Evolutionary conservation across 2,329 filamentous ascomycete species (phyloP).

Genomic region (Karstenula rhodostoma): DNA sequence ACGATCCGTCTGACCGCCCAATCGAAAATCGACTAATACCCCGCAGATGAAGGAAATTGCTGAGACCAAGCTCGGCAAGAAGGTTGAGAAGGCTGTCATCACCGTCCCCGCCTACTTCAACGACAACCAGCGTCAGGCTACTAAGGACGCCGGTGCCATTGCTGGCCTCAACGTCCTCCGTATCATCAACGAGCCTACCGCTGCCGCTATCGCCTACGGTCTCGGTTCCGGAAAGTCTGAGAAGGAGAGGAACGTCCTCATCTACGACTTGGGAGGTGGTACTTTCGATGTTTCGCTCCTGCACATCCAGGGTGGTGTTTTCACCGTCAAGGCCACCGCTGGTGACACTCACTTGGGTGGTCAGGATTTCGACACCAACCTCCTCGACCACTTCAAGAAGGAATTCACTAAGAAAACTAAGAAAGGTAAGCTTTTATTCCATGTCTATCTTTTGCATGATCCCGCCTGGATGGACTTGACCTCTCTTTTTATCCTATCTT

Average conservation of each 20-base stretch:
- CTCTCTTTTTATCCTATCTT: too few species aligned
- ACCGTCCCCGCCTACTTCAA: conserved; percentile 99
- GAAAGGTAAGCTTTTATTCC: conserved; percentile 33
- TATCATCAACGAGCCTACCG: conserved; percentile 99
- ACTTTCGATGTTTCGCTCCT: conserved; percentile 99
- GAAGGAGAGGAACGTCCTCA: conserved; percentile 98
- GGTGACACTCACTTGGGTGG: conserved; percentile 67
- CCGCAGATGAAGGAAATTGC: conserved; percentile 97
- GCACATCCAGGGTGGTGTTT: conserved; percentile 98
- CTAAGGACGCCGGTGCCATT: conserved; percentile 99
- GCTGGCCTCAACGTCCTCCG: conserved; percentile 97
- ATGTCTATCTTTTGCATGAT: too few species aligned
- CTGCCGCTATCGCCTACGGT: conserved; percentile 97
- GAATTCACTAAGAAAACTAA: conserved; percentile 82
- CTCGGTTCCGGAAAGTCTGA: conserved; percentile 92
- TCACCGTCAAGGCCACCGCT: conserved; percentile 97
- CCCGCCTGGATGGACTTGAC: too few species aligned
- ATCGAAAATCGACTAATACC: conserved; percentile 29
- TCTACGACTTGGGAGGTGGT: conserved; percentile 99
- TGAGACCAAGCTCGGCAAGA: conserved; percentile 97
- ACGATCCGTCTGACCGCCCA: conserved; percentile 31
- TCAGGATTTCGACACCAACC: conserved; percentile 94
- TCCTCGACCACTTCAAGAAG: conserved; percentile 96
- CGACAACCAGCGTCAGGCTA: conserved; percentile 99
- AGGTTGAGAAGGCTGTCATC: conserved; percentile 98